A percentile compares a stretch with the other conserved stretches of the same genome.
These are phyloP conservation scores for Suillus americanus DNA, from an alignment of 768 basidiomycete genomes.

Conservation along the genomic window DNA sequence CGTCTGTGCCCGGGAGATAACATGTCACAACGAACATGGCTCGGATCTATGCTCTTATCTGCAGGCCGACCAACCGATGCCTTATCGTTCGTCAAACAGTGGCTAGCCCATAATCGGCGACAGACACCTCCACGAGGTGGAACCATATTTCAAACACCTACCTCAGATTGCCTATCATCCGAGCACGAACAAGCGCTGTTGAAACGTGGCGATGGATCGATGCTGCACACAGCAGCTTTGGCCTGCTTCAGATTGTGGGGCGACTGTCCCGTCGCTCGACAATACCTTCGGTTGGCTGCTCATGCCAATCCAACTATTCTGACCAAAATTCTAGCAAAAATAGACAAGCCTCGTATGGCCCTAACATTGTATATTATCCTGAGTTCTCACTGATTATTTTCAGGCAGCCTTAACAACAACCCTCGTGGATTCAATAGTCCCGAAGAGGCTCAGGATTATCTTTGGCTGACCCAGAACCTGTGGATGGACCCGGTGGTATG, in stretches of 20 bases:
- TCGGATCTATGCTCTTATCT: constrained; percentile 38
- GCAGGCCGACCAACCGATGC: constrained; percentile 36
- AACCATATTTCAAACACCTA: constrained; percentile 28
- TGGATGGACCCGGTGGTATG: constrained; percentile 45
- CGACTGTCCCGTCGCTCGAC: constrained; percentile 35
- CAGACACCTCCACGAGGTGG: constrained; percentile 23
- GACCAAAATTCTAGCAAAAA: constrained; percentile 38
- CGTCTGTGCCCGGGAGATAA: constrained; percentile 45
- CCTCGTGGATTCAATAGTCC: constrained; percentile 35
- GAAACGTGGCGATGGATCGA: constrained; percentile 10
- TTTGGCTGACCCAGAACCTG: constrained; percentile 43
- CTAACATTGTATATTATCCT: neutral
- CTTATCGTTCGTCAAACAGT: constrained; percentile 39
- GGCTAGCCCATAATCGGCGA: constrained; percentile 24
- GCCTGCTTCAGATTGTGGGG: constrained; percentile 43
- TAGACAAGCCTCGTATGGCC: constrained; percentile 36
- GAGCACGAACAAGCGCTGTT: constrained; percentile 16
- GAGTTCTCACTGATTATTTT: neutral
- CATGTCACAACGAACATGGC: constrained; percentile 36
- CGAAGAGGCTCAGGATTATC: constrained; percentile 47
- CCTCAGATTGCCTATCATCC: constrained; percentile 10
- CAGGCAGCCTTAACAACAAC: constrained; percentile 30
- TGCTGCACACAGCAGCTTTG: constrained; percentile 39
- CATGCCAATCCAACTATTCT: constrained; percentile 35
- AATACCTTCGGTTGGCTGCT: constrained; percentile 39